A percentile compares a stretch with the other conserved stretches of the same genome.
These are phyloP conservation scores for Cylindrotheca closterium DNA, from an alignment of 108 stramenopile genomes.

Conservation along the genomic window DNA sequence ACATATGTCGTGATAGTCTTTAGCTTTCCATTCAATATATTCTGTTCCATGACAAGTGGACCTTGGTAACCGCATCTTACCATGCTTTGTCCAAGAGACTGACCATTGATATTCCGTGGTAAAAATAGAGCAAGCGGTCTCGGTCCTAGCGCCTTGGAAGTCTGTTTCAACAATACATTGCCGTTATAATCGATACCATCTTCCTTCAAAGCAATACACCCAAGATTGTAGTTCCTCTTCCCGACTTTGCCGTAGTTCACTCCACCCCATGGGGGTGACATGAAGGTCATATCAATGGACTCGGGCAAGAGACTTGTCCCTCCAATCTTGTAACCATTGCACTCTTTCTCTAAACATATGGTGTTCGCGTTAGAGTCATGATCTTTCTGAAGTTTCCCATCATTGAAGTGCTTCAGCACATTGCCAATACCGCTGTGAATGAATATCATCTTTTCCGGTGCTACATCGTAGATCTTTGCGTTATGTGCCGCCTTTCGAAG, in stretches of 20 bases:
- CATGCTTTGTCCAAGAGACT: conserved; percentile 44
- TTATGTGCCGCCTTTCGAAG: conserved; percentile 74
- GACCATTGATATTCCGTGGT: conserved; percentile 70
- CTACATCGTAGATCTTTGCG: conserved; percentile 62
- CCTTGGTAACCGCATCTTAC: conserved; percentile 43
- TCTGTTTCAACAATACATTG: conserved; percentile 42
- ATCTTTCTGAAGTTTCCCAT: conserved; percentile 16
- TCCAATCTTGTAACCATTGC: conserved; percentile 32
- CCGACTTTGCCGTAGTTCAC: conserved; percentile 58
- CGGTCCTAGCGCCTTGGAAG: conserved; percentile 39
- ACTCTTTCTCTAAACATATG: neutral
- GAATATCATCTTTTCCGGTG: conserved; percentile 54
- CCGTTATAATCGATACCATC: conserved; percentile 32
- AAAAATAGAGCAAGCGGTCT: conserved; percentile 57
- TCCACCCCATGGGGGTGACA: conserved; percentile 89
- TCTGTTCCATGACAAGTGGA: conserved; percentile 71
- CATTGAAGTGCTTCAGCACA: conserved; percentile 42
- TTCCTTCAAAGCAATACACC: conserved; percentile 18
- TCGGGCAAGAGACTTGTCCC: conserved; percentile 61
- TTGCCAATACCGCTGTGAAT: conserved; percentile 59
- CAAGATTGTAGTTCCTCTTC: conserved; percentile 34
- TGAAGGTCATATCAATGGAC: conserved; percentile 61
- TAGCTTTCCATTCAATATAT: conserved; percentile 73
- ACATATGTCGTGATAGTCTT: conserved; percentile 80
- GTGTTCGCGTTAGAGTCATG: neutral